These are phyloP conservation scores for Gastrolobium bilobum DNA, from an alignment of 306 rosid species.

Conservation along the genomic window DNA sequence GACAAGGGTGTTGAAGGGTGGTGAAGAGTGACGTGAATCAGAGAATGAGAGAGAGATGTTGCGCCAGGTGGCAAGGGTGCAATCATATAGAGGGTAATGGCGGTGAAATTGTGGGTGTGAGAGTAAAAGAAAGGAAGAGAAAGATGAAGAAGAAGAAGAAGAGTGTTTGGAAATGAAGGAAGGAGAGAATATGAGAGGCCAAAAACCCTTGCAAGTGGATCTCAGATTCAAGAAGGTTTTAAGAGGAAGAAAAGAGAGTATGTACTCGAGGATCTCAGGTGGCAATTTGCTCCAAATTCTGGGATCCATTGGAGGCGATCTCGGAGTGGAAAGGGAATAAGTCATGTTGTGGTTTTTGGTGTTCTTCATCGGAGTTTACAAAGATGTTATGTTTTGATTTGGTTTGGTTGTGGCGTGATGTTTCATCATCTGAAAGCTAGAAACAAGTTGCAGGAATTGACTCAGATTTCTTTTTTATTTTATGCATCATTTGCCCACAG, in stretches of 20 bases:
- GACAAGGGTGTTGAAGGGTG: conserved; percentile 57
- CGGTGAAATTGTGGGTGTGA: conserved; percentile 80
- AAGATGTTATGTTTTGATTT: background rate
- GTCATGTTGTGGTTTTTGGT: background rate
- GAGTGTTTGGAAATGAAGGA: conserved; percentile 70
- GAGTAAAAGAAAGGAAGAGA: conserved; percentile 80
- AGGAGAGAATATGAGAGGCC: conserved; percentile 76
- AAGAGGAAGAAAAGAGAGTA: conserved; percentile 80
- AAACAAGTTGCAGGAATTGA: background rate
- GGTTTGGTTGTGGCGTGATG: background rate
- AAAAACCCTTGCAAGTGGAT: conserved; percentile 85
- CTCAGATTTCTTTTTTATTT: background rate
- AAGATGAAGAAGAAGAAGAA: conserved; percentile 54
- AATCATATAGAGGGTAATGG: conserved; percentile 77
- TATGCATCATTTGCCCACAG: conserved; percentile 19
- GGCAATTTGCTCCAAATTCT: conserved; percentile 83
- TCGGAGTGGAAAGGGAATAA: conserved; percentile 9
- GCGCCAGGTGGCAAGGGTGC: conserved; percentile 69
- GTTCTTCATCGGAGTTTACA: conserved; percentile 46
- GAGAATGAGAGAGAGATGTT: conserved; percentile 60
- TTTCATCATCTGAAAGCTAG: conserved; percentile 18
- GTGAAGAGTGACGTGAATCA: conserved; percentile 47
- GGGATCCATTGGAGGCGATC: conserved; percentile 71
- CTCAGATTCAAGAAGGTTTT: conserved; percentile 69
- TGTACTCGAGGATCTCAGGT: conserved; percentile 69